Conservation (phyloP, 2,329 filamentous ascomycete species). For the Lecanicillium sp. region DNA sequence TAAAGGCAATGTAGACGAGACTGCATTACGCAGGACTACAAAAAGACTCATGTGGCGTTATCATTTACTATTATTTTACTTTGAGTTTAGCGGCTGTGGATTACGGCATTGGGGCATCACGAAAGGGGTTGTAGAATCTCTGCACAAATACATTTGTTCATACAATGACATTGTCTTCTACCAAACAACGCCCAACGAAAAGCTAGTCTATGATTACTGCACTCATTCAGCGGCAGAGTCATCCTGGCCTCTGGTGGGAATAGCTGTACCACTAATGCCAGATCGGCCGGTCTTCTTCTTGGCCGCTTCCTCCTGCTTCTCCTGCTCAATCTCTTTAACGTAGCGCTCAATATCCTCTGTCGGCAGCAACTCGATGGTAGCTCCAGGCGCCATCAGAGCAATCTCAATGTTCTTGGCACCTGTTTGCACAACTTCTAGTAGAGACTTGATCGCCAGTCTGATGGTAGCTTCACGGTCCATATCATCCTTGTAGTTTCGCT, state of each 20-base stretch:
- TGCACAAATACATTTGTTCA: conserved; percentile 11
- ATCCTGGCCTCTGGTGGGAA: conserved; percentile 56
- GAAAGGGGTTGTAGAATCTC: too few species aligned
- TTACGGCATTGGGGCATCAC: too few species aligned
- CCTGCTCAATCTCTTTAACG: conserved; percentile 97
- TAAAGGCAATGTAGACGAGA: too few species aligned
- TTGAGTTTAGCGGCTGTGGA: too few species aligned
- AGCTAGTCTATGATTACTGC: conserved; percentile 12
- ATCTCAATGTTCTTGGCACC: conserved; percentile 99
- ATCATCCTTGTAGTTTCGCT: conserved; percentile 96
- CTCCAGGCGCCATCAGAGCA: conserved; percentile 91
- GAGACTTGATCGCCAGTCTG: conserved; percentile 93
- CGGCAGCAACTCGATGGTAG: conserved; percentile 85
- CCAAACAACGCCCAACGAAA: conserved; percentile 13
- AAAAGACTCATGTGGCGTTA: neutral
- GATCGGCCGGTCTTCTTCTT: conserved; percentile 86
- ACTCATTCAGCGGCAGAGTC: conserved; percentile 26
- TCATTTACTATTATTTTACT: neutral
- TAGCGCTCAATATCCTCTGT: conserved; percentile 95
- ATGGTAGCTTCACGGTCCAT: conserved; percentile 97
- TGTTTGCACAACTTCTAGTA: conserved; percentile 96
- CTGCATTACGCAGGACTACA: neutral
- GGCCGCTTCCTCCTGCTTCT: conserved; percentile 97
- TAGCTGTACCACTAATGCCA: conserved; percentile 62
- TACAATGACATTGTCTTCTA: conserved; percentile 15